Conservation (phyloP, 352 stramenopile species). For the Globisporangium megalacanthum region DNA sequence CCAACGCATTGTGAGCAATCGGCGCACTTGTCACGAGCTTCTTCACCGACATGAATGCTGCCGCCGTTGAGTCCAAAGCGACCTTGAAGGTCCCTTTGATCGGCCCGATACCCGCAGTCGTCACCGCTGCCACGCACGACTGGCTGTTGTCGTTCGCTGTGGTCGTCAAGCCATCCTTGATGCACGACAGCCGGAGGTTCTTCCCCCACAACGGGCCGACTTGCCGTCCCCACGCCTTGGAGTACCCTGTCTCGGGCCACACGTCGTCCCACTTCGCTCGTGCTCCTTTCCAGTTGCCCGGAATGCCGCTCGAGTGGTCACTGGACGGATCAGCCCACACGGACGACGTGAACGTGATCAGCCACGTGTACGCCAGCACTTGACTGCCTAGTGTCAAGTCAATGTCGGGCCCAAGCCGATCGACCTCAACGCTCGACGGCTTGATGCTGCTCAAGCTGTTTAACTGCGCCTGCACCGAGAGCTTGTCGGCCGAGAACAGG, state of each 20-base stretch:
- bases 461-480: slow-evolving; percentile 84
- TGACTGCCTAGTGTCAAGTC: slow-evolving; percentile 38
- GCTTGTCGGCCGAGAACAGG: slow-evolving; percentile 70
- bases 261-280: slow-evolving; percentile 79
- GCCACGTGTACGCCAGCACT: slow-evolving; percentile 87
- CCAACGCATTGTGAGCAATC: slow-evolving; percentile 93
- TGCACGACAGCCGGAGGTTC: slow-evolving; percentile 37
- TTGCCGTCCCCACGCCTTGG: slow-evolving; percentile 95
- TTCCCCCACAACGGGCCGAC: slow-evolving; percentile 81
- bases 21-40: slow-evolving; percentile 49
- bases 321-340: slow-evolving; percentile 90
- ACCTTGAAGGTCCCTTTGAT: slow-evolving; percentile 91
- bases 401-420: slow-evolving; percentile 34
- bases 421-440: slow-evolving; percentile 88
- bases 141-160: slow-evolving; percentile 54
- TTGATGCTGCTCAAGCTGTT: slow-evolving; percentile 92
- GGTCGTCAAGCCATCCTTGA: slow-evolving; percentile 60
- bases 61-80: slow-evolving; percentile 73
- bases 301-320: slow-evolving; percentile 71
- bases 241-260: slow-evolving; percentile 91
- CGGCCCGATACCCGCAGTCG: slow-evolving; percentile 55
- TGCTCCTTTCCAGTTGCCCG: slow-evolving; percentile 91
- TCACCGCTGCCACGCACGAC: slow-evolving; percentile 25
- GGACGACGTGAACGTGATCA: slow-evolving; percentile 93
- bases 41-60: slow-evolving; percentile 66